Conservation (phyloP, 768 basidiomycete genomes). For the Boletus rex-veris region DNA sequence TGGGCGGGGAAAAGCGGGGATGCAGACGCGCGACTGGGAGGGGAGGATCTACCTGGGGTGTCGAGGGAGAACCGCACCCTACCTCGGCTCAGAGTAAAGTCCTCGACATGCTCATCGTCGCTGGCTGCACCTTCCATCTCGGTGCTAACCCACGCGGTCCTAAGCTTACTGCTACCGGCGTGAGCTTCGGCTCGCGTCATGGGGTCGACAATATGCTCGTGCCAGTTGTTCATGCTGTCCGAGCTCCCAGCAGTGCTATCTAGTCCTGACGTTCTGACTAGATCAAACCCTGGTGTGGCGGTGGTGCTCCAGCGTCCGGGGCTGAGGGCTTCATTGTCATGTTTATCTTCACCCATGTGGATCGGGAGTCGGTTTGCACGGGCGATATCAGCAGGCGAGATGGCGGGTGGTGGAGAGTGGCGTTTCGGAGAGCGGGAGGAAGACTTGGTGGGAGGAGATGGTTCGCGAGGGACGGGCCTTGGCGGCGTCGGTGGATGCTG, state of each 20-base stretch:
- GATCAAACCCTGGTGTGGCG: constrained; percentile 64
- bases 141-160: constrained; percentile 39
- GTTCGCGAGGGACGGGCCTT: constrained; percentile 25
- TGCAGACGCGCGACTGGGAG: constrained; percentile 7
- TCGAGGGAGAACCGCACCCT: constrained; percentile 16
- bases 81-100: constrained; percentile 12
- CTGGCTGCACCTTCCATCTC: constrained; percentile 38
- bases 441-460: constrained; percentile 20
- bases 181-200: constrained; percentile 22
- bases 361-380: constrained; percentile 29
- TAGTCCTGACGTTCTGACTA: constrained; percentile 14
- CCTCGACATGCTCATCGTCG: constrained; percentile 27
- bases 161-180: constrained; percentile 18
- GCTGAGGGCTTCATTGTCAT: constrained; percentile 36
- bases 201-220: constrained; percentile 30
- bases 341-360: constrained; percentile 20
- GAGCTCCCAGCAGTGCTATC: constrained; percentile 14
- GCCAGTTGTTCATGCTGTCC: constrained; percentile 25
- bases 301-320: constrained; percentile 72
- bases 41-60: constrained; percentile 15
- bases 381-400: constrained; percentile 28
- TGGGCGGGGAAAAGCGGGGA: constrained; percentile 10
- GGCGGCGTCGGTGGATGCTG: constrained; percentile 18
- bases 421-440: constrained; percentile 30
- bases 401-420: constrained; percentile 30